Conservation (phyloP, 768 basidiomycete species). For the Melanogaster broomeanus region DNA sequence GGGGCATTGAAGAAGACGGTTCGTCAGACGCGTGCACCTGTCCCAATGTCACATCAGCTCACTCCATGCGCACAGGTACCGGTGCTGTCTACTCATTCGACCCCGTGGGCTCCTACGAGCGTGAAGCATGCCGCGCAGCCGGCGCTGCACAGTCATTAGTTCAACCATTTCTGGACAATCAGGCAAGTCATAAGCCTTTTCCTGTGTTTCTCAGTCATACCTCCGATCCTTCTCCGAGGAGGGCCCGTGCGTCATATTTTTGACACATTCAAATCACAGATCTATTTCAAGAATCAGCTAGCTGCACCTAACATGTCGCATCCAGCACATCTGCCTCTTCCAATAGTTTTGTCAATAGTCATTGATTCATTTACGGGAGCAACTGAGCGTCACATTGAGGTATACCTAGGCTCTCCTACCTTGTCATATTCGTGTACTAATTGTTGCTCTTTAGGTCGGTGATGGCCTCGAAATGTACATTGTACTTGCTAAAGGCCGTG, state of each 20-base stretch:
- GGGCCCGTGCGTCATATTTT: slow-evolving; percentile 33
- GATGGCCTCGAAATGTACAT: slow-evolving; percentile 94
- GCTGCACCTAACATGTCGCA: slow-evolving; percentile 71
- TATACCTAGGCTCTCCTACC: slow-evolving; percentile 34
- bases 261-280: slow-evolving; percentile 48
- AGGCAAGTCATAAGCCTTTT: slow-evolving; percentile 59
- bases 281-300: slow-evolving; percentile 96
- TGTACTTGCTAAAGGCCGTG: slow-evolving; percentile 70
- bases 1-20: slow-evolving; percentile 97
- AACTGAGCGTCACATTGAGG: slow-evolving; percentile 98
- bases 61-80: slow-evolving; percentile 54
- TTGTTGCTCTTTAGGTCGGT: slow-evolving; percentile 63
- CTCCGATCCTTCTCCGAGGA: slow-evolving; percentile 52
- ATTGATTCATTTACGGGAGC: slow-evolving; percentile 97
- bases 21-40: slow-evolving; percentile 29
- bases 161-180: slow-evolving; percentile 98
- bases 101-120: slow-evolving; percentile 97
- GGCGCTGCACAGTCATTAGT: slow-evolving; percentile 94
- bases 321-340: slow-evolving; percentile 80
- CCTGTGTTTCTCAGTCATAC: slow-evolving; percentile 19
- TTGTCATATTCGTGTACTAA: slow-evolving; percentile 2
- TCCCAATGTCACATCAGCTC: slow-evolving; percentile 4
- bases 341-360: slow-evolving; percentile 80
- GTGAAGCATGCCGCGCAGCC: slow-evolving; percentile 94
- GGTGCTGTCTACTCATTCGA: slow-evolving; percentile 99